phyloP scores from a whole-genome alignment of 768 basidiomycete species.

The Phaeotremella skinneri region DNA sequence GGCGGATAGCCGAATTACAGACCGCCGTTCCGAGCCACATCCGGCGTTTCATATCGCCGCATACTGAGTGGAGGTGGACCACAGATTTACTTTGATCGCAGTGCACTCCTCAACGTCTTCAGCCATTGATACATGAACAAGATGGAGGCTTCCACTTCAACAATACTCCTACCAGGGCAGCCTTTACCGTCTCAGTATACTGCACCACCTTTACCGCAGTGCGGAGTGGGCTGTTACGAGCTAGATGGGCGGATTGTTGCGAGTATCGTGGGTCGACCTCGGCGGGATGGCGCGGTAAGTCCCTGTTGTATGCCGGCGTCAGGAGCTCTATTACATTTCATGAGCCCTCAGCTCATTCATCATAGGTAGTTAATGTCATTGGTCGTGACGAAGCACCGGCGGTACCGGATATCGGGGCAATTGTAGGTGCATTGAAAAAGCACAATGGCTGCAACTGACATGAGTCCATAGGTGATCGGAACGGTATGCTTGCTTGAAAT shows the following conservation, averaged over 20 bases:
- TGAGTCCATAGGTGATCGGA: slow-evolving; percentile 35
- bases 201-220: slow-evolving; percentile 38
- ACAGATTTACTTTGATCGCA: too few species aligned
- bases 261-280: slow-evolving; percentile 43
- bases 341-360: neutral
- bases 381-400: slow-evolving; percentile 40
- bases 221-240: slow-evolving; percentile 47
- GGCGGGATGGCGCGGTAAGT: slow-evolving; percentile 41
- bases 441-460: neutral
- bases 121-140: neutral
- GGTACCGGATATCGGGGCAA: slow-evolving; percentile 45
- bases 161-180: slow-evolving; percentile 46
- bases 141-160: slow-evolving; percentile 2
- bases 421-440: slow-evolving; percentile 25
- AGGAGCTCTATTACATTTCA: neutral
- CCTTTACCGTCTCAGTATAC: slow-evolving; percentile 41
- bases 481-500: slow-evolving; percentile 28
- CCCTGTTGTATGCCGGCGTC: too few species aligned
- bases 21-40: neutral
- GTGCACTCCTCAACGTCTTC: neutral
- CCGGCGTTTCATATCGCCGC: neutral
- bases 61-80: neutral
- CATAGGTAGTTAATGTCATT: slow-evolving; percentile 39
- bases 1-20: neutral
- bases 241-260: slow-evolving; percentile 41